Percentiles rank a stretch among this genome's conserved stretches.
phyloP scores from a whole-genome alignment of 2,329 filamentous ascomycete genomes.

The Paramyrothecium roridum region DNA sequence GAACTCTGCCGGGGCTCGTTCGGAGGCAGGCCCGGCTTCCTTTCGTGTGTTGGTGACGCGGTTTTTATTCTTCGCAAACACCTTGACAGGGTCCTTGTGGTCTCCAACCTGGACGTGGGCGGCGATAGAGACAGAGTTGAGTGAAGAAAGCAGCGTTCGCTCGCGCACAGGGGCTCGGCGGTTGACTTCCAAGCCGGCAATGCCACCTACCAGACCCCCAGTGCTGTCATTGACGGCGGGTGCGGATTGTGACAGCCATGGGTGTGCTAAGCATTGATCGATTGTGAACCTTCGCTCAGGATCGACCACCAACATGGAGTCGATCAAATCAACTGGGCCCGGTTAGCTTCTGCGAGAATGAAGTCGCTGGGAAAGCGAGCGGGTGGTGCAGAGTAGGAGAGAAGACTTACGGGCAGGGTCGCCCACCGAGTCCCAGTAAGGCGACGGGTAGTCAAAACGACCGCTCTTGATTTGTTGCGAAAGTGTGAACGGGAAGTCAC shows the following conservation, averaged over 20 bases:
- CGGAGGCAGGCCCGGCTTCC: conserved; percentile 65
- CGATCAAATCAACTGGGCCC: conserved; percentile 74
- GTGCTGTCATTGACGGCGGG: conserved; percentile 78
- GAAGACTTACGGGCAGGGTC: conserved; percentile 63
- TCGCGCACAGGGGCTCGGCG: conserved; percentile 77
- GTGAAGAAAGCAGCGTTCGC: conserved; percentile 76
- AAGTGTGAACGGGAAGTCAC: conserved; percentile 74
- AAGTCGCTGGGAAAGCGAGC: not conserved
- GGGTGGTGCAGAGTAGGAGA: not conserved
- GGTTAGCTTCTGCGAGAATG: conserved; percentile 3
- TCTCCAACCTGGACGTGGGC: conserved; percentile 52
- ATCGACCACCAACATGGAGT: conserved; percentile 89
- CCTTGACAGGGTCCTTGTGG: conserved; percentile 62
- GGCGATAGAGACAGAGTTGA: conserved; percentile 68
- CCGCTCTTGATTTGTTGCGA: conserved; percentile 80
- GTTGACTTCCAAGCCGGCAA: conserved; percentile 78
- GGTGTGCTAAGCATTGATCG: conserved; percentile 86
- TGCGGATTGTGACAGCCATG: conserved; percentile 71
- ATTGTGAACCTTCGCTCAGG: conserved; percentile 80
- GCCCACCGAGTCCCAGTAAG: conserved; percentile 70
- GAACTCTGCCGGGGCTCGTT: conserved; percentile 72
- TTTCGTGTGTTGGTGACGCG: conserved; percentile 35
- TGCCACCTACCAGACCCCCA: conserved; percentile 84
- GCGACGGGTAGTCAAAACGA: conserved; percentile 89
- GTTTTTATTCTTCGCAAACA: conserved; percentile 68